These are phyloP conservation scores for Pseudogymnoascus destructans DNA, from an alignment of 2,329 filamentous ascomycete species.

Conservation along the genomic window DNA sequence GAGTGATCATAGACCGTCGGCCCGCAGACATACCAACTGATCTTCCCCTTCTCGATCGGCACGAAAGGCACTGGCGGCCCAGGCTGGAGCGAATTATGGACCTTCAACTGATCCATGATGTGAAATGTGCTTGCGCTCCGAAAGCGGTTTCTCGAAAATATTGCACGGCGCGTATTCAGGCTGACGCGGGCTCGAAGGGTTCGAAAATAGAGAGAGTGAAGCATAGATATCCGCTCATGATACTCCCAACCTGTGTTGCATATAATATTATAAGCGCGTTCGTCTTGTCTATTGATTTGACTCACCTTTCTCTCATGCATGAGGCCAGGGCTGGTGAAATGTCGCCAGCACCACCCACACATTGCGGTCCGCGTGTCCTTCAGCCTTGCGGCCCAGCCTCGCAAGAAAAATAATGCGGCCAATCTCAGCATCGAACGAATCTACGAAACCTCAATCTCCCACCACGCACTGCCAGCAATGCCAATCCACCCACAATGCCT, in stretches of 20 bases:
- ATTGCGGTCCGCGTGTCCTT: not conserved
- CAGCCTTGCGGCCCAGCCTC: slow-evolving; percentile 5
- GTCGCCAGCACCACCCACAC: slow-evolving; percentile 4
- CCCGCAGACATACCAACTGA: slow-evolving; percentile 58
- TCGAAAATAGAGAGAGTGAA: slow-evolving; percentile 6
- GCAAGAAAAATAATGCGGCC: slow-evolving; percentile 9
- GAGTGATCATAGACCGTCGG: slow-evolving; percentile 58
- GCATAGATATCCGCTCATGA: slow-evolving; percentile 1
- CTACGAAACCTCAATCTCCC: not conserved
- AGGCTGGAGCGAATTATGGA: slow-evolving; percentile 25
- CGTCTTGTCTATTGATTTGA: not conserved
- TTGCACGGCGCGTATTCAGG: not conserved
- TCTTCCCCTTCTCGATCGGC: slow-evolving; percentile 22
- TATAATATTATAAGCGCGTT: not conserved
- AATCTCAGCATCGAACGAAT: not conserved
- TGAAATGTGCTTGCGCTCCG: not conserved
- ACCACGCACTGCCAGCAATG: not conserved
- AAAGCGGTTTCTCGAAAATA: not conserved
- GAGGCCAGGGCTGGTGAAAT: not conserved
- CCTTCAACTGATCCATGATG: slow-evolving; percentile 17
- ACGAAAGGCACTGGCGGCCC: slow-evolving; percentile 22
- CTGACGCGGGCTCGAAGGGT: not conserved
- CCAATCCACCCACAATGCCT: slow-evolving; percentile 17
- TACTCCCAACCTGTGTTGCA: not conserved
- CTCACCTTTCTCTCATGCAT: not conserved